phyloP scores from a whole-genome alignment of 2,329 filamentous ascomycete species.

The Alternaria gaisen region DNA sequence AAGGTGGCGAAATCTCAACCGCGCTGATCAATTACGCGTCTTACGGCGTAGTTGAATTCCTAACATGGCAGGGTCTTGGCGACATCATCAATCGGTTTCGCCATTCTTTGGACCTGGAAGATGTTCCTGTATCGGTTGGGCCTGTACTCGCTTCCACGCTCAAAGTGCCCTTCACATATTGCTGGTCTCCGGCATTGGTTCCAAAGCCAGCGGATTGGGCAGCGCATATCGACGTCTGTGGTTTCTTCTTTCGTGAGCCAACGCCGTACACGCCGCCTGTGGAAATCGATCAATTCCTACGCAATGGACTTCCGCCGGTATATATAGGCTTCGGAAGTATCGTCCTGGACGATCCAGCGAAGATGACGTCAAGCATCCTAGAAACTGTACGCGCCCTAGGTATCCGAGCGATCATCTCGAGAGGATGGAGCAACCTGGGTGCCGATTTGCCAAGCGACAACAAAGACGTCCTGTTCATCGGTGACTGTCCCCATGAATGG shows the following conservation, averaged over 20 bases:
- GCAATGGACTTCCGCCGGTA: conserved; percentile 60
- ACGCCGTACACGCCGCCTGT: conserved; percentile 52
- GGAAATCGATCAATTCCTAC: conserved; percentile 56
- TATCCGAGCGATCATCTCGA: conserved; percentile 49
- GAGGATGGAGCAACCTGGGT: conserved; percentile 24
- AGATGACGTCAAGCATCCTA: conserved; percentile 57
- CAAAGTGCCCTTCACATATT: conserved; percentile 56
- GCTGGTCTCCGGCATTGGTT: conserved; percentile 54
- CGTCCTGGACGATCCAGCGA: conserved; percentile 61
- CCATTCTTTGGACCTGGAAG: conserved; percentile 52
- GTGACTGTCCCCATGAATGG: conserved; percentile 87
- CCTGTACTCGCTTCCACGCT: conserved; percentile 50
- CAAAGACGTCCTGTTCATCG: conserved; percentile 60
- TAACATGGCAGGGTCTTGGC: conserved; percentile 62
- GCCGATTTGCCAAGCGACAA: conserved; percentile 10
- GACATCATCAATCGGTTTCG: conserved; percentile 58
- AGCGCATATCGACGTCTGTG: conserved; percentile 45
- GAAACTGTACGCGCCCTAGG: conserved; percentile 69
- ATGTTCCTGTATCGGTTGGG: conserved; percentile 37
- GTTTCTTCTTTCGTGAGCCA: conserved; percentile 57
- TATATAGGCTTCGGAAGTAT: conserved; percentile 68
- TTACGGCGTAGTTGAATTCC: conserved; percentile 57
- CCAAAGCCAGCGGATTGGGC: conserved; percentile 30
- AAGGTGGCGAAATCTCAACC: conserved; percentile 43
- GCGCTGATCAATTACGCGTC: conserved; percentile 54